These are phyloP conservation scores for Ailanthus altissimus DNA, from an alignment of 345 rosid species.

Conservation along the genomic window DNA sequence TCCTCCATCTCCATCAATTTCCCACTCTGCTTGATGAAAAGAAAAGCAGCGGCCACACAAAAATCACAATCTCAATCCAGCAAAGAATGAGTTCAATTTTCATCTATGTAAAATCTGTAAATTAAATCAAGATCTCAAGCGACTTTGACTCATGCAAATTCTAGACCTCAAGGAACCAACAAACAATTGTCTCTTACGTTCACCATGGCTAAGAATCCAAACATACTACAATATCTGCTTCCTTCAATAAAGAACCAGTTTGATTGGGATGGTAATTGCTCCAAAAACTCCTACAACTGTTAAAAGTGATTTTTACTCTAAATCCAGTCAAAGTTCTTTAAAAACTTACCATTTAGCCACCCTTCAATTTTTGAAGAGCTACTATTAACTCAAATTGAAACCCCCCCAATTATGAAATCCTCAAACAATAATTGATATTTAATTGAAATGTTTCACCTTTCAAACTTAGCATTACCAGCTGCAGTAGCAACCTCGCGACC, in stretches of 20 bases:
- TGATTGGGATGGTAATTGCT: conserved; percentile 1
- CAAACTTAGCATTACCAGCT: too few species aligned
- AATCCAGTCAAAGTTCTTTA: background rate
- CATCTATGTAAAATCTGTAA: conserved; percentile 8
- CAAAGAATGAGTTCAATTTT: conserved; percentile 9
- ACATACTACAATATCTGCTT: background rate
- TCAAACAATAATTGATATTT: conserved; percentile 14
- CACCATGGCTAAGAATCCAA: conserved; percentile 18
- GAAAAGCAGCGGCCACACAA: background rate
- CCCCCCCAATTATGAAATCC: conserved; percentile 25
- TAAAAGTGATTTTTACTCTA: background rate
- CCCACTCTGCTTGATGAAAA: conserved; percentile 61
- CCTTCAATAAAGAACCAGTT: background rate
- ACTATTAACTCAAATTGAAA: background rate
- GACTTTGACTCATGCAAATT: background rate
- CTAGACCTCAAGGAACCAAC: conserved; percentile 1
- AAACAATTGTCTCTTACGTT: background rate
- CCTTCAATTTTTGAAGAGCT: background rate
- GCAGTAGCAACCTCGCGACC: too few species aligned
- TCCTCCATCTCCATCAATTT: conserved; percentile 60
- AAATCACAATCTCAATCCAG: conserved; percentile 16
- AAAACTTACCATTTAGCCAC: conserved; percentile 14
- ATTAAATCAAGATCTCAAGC: conserved; percentile 9
- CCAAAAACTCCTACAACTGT: conserved; percentile 18
- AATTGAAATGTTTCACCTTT: conserved; percentile 12